phyloP scores from a whole-genome alignment of 208 protist genomes.

The Trypanosoma rangeli region DNA sequence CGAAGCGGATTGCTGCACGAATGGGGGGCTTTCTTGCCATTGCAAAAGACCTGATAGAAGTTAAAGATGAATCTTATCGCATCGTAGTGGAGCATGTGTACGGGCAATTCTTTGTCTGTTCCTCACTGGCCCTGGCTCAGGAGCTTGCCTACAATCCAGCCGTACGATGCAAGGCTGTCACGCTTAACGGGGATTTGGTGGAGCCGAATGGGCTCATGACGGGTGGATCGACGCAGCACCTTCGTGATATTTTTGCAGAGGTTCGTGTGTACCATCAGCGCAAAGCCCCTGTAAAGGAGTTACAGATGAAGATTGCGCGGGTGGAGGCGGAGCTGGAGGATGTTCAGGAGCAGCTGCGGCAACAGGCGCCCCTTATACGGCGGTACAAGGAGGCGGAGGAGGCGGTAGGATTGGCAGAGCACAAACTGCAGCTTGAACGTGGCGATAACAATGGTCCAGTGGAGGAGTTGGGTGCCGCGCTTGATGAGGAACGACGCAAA shows the following conservation, averaged over 20 bases:
- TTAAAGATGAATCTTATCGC: slow-evolving; percentile 26
- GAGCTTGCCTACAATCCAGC: slow-evolving; percentile 82
- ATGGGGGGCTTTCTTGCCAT: slow-evolving; percentile 42
- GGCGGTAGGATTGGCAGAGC: slow-evolving; percentile 39
- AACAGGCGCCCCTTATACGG: slow-evolving; percentile 37
- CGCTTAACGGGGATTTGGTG: slow-evolving; percentile 98
- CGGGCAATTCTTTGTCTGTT: slow-evolving; percentile 96
- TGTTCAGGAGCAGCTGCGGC: slow-evolving; percentile 45
- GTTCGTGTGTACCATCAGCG: slow-evolving; percentile 42
- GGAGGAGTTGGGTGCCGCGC: slow-evolving; percentile 39
- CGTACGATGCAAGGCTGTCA: slow-evolving; percentile 93
- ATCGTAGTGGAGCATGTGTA: slow-evolving; percentile 93
- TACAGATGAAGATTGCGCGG: slow-evolving; percentile 35
- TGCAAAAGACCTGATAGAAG: slow-evolving; percentile 85
- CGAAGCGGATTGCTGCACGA: slow-evolving; percentile 36
- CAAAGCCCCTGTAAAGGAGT: slow-evolving; percentile 50
- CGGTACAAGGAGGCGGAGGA: slow-evolving; percentile 66
- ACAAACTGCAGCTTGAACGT: slow-evolving; percentile 45
- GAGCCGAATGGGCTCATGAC: slow-evolving; percentile 98
- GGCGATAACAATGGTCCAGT: slow-evolving; percentile 26
- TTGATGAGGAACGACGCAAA: slow-evolving; percentile 33
- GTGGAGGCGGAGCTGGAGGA: slow-evolving; percentile 48
- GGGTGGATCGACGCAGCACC: slow-evolving; percentile 85
- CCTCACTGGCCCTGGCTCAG: slow-evolving; percentile 70
- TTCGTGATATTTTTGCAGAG: slow-evolving; percentile 77